Percentiles rank a stretch among this genome's conserved stretches.
Evolutionary conservation across 2,329 filamentous ascomycete genomes (phyloP).

Genomic region (Verruconis gallopava): DNA sequence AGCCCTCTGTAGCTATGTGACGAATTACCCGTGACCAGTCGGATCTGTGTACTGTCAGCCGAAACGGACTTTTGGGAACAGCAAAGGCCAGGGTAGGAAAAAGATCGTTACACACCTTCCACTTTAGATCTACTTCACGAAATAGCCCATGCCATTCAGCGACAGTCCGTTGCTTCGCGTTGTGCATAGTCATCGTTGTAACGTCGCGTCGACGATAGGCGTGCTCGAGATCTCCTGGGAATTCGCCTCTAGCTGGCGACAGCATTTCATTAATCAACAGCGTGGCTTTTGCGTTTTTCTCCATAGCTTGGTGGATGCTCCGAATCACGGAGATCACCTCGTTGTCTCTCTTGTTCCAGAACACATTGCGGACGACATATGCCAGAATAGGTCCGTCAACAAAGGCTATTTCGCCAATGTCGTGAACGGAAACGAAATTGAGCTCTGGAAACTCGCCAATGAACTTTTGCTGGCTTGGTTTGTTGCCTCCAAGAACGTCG

Average conservation of each 20-base stretch:
- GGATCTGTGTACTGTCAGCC: too few species aligned
- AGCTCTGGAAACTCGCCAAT: slow-evolving; percentile 7
- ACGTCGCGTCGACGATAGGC: slow-evolving; percentile 14
- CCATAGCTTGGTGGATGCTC: slow-evolving; percentile 10
- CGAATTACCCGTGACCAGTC: too few species aligned
- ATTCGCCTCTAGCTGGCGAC: slow-evolving; percentile 11
- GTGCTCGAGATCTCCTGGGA: slow-evolving; percentile 12
- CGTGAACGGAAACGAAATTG: too few species aligned
- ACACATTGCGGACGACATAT: slow-evolving; percentile 12
- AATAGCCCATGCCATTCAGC: slow-evolving; percentile 12
- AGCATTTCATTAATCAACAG: slow-evolving; percentile 1
- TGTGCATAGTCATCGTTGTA: slow-evolving; percentile 15
- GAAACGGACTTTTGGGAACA: too few species aligned
- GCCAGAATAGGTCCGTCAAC: too few species aligned
- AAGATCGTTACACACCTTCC: neutral
- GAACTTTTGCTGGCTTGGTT: neutral
- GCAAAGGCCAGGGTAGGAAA: too few species aligned
- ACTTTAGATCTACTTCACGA: neutral
- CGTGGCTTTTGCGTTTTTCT: neutral
- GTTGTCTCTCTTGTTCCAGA: slow-evolving; percentile 12
- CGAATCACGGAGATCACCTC: slow-evolving; percentile 11
- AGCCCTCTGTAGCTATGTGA: too few species aligned
- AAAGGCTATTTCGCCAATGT: too few species aligned
- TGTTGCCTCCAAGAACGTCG: neutral
- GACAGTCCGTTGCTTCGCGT: slow-evolving; percentile 13